These are phyloP conservation scores for Fragaria ananassa DNA, from an alignment of 306 rosid genomes.

Conservation along the genomic window DNA sequence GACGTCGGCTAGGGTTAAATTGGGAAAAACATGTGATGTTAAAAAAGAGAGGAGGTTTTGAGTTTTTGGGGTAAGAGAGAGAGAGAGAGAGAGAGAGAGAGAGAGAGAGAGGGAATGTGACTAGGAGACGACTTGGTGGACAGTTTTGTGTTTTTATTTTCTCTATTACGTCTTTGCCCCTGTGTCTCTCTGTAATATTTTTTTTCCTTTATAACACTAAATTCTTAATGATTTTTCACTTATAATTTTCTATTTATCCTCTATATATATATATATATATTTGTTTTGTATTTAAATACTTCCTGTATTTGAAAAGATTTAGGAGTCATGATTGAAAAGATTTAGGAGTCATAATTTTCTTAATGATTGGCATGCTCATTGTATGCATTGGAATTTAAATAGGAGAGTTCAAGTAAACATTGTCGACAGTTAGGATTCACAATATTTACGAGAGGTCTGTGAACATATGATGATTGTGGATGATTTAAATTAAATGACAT, in stretches of 20 bases:
- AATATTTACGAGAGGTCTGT: too few species aligned
- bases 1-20: conserved; percentile 49
- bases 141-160: background rate
- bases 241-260: too few species aligned
- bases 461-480: too few species aligned
- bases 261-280: too few species aligned
- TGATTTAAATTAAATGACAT: too few species aligned
- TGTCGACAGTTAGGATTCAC: too few species aligned
- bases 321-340: too few species aligned
- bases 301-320: too few species aligned
- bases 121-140: conserved; percentile 38
- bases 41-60: conserved; percentile 24
- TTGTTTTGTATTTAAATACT: background rate
- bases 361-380: too few species aligned
- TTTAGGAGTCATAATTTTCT: too few species aligned
- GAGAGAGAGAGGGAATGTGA: conserved; percentile 33
- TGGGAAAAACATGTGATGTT: conserved; percentile 31
- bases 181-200: accelerated
- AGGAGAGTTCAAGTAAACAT: too few species aligned
- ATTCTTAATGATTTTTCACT: background rate
- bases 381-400: background rate
- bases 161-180: conserved; percentile 38
- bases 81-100: conserved; percentile 12
- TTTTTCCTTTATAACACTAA: background rate
- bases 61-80: conserved; percentile 28